Conservation (phyloP, 2,329 filamentous ascomycete species). For the Epichloe gansuensis region DNA sequence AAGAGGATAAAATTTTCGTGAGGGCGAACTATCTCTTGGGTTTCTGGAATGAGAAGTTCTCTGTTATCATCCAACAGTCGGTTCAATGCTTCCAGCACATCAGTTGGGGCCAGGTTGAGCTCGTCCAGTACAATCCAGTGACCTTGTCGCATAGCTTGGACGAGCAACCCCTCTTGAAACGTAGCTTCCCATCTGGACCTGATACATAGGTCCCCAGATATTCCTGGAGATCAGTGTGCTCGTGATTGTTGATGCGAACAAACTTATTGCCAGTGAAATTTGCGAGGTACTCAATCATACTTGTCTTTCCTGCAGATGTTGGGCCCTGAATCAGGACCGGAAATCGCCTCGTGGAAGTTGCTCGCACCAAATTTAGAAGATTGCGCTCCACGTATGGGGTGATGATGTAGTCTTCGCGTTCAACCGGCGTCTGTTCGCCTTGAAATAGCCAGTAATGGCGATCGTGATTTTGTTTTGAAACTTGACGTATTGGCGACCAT, state of each 20-base stretch:
- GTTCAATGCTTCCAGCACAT: slow-evolving; percentile 93
- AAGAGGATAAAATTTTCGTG: slow-evolving; percentile 97
- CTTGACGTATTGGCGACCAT: slow-evolving; percentile 67
- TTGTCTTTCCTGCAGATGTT: slow-evolving; percentile 95
- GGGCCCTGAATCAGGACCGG: slow-evolving; percentile 93
- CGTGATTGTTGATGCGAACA: slow-evolving; percentile 98
- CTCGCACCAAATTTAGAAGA: slow-evolving; percentile 84
- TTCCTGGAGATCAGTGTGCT: slow-evolving; percentile 95
- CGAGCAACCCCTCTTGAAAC: slow-evolving; percentile 90
- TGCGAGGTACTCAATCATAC: slow-evolving; percentile 98
- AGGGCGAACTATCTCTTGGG: slow-evolving; percentile 83
- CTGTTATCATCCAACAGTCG: slow-evolving; percentile 91
- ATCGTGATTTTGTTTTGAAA: slow-evolving; percentile 55
- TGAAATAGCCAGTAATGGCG: slow-evolving; percentile 83
- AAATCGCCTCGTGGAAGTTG: slow-evolving; percentile 82
- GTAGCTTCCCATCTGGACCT: slow-evolving; percentile 68
- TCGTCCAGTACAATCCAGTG: slow-evolving; percentile 99
- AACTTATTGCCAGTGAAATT: slow-evolving; percentile 94
- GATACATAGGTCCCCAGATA: slow-evolving; percentile 94
- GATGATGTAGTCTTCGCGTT: slow-evolving; percentile 86
- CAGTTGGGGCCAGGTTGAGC: slow-evolving; percentile 89
- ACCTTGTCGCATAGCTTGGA: slow-evolving; percentile 82
- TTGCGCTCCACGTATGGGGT: slow-evolving; percentile 93
- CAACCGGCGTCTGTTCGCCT: slow-evolving; percentile 50
- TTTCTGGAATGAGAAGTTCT: slow-evolving; percentile 91